Evolutionary conservation across 2,329 filamentous ascomycete species (phyloP), one percentile per base, ranked within the genome.

Genomic region (Pseudogymnoascus sp.): DNA sequence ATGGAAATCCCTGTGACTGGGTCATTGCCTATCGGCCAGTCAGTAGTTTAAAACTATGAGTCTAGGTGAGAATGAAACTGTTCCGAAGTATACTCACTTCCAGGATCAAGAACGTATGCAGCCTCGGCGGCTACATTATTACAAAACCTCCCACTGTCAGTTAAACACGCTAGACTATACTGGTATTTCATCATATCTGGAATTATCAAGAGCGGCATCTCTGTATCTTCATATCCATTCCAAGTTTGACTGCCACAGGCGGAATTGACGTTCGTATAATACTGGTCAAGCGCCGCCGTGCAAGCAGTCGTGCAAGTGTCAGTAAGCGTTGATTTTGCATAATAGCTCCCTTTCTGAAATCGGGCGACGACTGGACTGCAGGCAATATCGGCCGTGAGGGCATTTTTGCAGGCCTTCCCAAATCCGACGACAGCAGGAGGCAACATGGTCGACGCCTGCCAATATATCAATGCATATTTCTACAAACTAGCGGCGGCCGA

Each of bases 121-220:
- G 59, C 42, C n/a, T 64, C 59, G 12, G 63, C 63, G 31, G 63
- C 63, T 43, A 62, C 59, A 18, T 49, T 43, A 53, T 64, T 62
- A 61, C 64, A 66, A 36, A 60, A 66, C 34, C 60, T 42, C 18
- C 46, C 63, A 23, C 18, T 23, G 18, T 66, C 64, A 59, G 43
- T 63, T 61, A 66, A 61, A 34, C 64, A 66, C 9, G 64, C 46
- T 18, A 59, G 59, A 31, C 53, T 37, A 42, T 38, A 65, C 12
- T 59, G 34, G 53, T 63, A 66, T 23, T 34, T 31, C 37, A 66
- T 16, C 21, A 65, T 37, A 37, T 65, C 60, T 3, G 64, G 60
- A 37, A 66, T 59, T 31, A 63, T 53, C 34, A 62, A 40, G 3
- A 66, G 18, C 8, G 64, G 60, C 43, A 46, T 60, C 43, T 53